Conservation (phyloP, 2,329 filamentous ascomycete species). For the Apiospora arundinis region DNA sequence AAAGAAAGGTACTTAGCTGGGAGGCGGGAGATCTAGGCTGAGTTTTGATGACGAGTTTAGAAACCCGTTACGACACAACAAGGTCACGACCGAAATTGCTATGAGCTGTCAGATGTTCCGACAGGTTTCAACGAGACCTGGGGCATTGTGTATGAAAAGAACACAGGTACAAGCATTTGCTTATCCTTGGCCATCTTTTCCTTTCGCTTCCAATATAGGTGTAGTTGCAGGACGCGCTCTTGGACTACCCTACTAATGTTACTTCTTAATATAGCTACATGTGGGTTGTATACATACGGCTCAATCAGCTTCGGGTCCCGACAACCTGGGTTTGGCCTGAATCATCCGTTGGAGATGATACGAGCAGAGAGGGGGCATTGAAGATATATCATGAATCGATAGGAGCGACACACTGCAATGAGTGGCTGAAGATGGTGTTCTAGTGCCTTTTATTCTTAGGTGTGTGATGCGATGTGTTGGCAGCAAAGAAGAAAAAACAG, state of each 20-base stretch:
- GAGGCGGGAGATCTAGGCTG: background rate
- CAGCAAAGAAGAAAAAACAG: background rate
- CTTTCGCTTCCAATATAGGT: background rate
- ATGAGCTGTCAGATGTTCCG: background rate
- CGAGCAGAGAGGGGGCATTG: background rate
- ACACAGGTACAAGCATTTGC: background rate
- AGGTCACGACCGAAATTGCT: background rate
- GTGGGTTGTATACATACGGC: background rate
- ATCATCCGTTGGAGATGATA: background rate
- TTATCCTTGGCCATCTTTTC: background rate
- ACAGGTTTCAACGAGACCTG: conserved; percentile 2
- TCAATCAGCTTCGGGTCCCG: background rate
- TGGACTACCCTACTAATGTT: background rate
- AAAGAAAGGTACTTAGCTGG: background rate
- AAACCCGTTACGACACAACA: conserved; percentile 4
- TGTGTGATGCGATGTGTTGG: conserved; percentile 7
- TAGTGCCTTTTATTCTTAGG: background rate
- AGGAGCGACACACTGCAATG: background rate
- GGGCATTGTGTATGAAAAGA: background rate
- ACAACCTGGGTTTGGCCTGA: conserved; percentile 10
- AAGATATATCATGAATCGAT: background rate
- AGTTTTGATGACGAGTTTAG: background rate
- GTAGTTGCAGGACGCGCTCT: background rate
- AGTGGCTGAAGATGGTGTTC: background rate
- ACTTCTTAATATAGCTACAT: background rate